These are phyloP conservation scores for Leishmania aethiopica DNA, from an alignment of 208 protist genomes.

Conservation along the genomic window DNA sequence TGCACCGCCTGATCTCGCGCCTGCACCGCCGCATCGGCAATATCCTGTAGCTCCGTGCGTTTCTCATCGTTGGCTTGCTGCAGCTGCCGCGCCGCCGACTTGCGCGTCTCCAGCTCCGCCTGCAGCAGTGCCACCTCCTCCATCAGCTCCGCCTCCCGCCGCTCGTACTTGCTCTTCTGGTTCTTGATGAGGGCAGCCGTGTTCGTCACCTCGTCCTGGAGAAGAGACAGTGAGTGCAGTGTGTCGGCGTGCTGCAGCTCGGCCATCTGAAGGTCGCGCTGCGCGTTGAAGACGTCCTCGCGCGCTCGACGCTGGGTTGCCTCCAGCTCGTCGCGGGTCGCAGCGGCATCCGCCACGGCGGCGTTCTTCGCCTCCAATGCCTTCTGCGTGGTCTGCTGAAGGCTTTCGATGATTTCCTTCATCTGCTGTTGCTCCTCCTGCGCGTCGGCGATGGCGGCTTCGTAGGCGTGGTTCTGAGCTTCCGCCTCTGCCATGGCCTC, in stretches of 20 bases:
- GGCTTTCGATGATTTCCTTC: conserved; percentile 39
- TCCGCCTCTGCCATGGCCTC: conserved; percentile 72
- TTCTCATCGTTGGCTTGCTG: conserved; percentile 33
- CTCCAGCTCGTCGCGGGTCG: conserved; percentile 35
- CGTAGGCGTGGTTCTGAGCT: conserved; percentile 49
- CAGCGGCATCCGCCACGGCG: conserved; percentile 34
- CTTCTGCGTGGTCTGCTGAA: conserved; percentile 37
- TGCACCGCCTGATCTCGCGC: conserved; percentile 33
- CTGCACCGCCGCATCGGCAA: conserved; percentile 29
- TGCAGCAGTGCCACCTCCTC: conserved; percentile 43
- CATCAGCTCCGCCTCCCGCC: conserved; percentile 36
- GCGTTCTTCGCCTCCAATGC: conserved; percentile 28
- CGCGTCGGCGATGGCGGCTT: conserved; percentile 51
- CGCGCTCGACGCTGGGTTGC: conserved; percentile 28
- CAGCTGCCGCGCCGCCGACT: conserved; percentile 24
- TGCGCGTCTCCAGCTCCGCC: conserved; percentile 33
- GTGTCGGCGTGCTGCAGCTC: conserved; percentile 53
- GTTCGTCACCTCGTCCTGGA: conserved; percentile 35
- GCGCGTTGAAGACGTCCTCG: conserved; percentile 51
- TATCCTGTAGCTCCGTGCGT: conserved; percentile 23
- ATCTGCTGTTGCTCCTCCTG: conserved; percentile 63
- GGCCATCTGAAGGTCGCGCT: conserved; percentile 50
- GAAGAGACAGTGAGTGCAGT: conserved; percentile 37
- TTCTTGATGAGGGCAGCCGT: conserved; percentile 34
- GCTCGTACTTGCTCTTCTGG: conserved; percentile 48